These are phyloP conservation scores for Piloderma croceum DNA, from an alignment of 768 basidiomycete species.

Conservation along the genomic window DNA sequence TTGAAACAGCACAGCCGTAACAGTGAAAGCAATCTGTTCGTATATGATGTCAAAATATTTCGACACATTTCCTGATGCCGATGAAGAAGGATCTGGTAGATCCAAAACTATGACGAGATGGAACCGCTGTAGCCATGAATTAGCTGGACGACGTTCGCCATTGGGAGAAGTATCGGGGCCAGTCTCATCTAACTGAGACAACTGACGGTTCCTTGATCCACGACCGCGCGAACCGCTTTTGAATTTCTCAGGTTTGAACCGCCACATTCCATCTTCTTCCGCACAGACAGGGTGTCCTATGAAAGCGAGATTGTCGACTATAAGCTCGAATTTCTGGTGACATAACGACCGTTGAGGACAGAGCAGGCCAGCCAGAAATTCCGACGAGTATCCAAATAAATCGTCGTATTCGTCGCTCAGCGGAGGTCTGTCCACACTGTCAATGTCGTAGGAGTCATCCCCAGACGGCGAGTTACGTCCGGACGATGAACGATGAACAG, in stretches of 20 bases:
- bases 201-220: slow-evolving; percentile 43
- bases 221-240: slow-evolving; percentile 50
- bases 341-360: slow-evolving; percentile 77
- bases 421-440: slow-evolving; percentile 26
- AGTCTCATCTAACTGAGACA: slow-evolving; percentile 28
- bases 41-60: slow-evolving; percentile 86
- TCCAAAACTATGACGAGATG: slow-evolving; percentile 86
- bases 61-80: slow-evolving; percentile 67
- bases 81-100: slow-evolving; percentile 84
- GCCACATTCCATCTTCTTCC: slow-evolving; percentile 69
- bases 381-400: slow-evolving; percentile 75
- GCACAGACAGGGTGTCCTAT: slow-evolving; percentile 91
- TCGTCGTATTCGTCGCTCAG: slow-evolving; percentile 46
- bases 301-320: slow-evolving; percentile 88
- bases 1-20: slow-evolving; percentile 88
- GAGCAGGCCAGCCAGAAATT: slow-evolving; percentile 76
- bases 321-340: slow-evolving; percentile 90
- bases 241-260: slow-evolving; percentile 58
- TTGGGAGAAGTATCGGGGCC: slow-evolving; percentile 27
- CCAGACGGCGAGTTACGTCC: slow-evolving; percentile 48
- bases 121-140: slow-evolving; percentile 66
- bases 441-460: slow-evolving; percentile 34
- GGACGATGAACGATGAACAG: slow-evolving; percentile 41
- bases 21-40: slow-evolving; percentile 80
- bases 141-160: slow-evolving; percentile 29